A percentile compares a stretch with the other conserved stretches of the same genome.
phyloP scores from a whole-genome alignment of 768 basidiomycete species.

The Lentinula sp. region DNA sequence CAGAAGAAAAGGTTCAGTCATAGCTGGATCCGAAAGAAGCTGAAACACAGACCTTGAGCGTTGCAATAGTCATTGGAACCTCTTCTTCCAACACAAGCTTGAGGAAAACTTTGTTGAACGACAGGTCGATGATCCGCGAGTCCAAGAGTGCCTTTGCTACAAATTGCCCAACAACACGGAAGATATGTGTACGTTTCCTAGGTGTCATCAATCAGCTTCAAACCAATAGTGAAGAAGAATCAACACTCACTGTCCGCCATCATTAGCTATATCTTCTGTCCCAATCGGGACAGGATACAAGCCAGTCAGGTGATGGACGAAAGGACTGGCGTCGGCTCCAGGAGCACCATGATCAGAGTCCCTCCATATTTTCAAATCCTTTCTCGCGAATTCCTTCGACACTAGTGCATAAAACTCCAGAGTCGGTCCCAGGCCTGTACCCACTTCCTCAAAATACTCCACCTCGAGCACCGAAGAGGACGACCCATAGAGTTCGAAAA shows the following conservation, averaged over 20 bases:
- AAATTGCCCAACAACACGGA: slow-evolving; percentile 91
- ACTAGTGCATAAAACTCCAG: slow-evolving; percentile 98
- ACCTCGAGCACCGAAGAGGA: slow-evolving; percentile 93
- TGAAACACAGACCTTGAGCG: slow-evolving; percentile 52
- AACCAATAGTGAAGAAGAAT: not conserved
- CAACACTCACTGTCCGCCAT: slow-evolving; percentile 64
- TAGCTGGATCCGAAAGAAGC: not conserved
- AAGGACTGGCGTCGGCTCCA: slow-evolving; percentile 30
- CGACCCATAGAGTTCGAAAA: slow-evolving; percentile 93
- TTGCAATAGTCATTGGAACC: slow-evolving; percentile 76
- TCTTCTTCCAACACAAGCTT: slow-evolving; percentile 85
- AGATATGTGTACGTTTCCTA: slow-evolving; percentile 81
- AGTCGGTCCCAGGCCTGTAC: slow-evolving; percentile 95
- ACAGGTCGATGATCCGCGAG: slow-evolving; percentile 94
- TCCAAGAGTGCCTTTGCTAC: slow-evolving; percentile 96
- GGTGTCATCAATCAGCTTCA: slow-evolving; percentile 1
- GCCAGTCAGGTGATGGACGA: slow-evolving; percentile 81
- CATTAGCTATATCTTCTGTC: slow-evolving; percentile 59
- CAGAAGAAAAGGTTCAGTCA: not conserved
- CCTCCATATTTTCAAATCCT: slow-evolving; percentile 87
- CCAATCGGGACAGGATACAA: slow-evolving; percentile 85
- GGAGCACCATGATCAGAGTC: slow-evolving; percentile 60
- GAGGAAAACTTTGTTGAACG: slow-evolving; percentile 93
- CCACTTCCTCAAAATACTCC: slow-evolving; percentile 98
- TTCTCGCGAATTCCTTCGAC: slow-evolving; percentile 88